Conservation (phyloP, 2,329 filamentous ascomycete species). For the Talaromyces sp. region DNA sequence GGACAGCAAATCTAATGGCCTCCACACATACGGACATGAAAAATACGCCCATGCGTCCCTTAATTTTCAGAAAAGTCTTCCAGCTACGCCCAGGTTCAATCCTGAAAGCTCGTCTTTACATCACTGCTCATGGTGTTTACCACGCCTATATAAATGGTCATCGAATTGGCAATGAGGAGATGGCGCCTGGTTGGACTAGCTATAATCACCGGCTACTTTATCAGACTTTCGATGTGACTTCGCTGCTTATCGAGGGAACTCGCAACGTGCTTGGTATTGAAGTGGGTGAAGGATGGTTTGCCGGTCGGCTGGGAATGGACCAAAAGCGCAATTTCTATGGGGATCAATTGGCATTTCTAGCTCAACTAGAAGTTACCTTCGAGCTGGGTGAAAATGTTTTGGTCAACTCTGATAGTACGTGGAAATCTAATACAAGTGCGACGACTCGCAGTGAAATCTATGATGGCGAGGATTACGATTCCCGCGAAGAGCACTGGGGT, state of each 20-base stretch:
- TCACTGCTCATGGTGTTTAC: conserved; percentile 48
- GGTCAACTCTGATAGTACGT: no score
- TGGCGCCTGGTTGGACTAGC: conserved; percentile 54
- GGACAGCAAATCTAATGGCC: no score
- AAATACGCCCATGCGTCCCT: no score
- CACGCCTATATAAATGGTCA: conserved; percentile 48
- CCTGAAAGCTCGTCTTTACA: conserved; percentile 30
- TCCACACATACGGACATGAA: no score
- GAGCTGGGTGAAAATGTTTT: no score
- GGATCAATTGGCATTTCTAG: no score
- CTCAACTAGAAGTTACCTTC: no score
- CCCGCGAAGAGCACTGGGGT: no score
- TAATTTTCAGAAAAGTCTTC: no score
- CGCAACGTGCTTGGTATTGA: conserved; percentile 44
- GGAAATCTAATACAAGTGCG: no score
- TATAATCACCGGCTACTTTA: conserved; percentile 53
- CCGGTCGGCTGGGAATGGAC: conserved; percentile 29
- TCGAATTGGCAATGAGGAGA: conserved; percentile 40
- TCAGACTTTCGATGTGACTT: conserved; percentile 52
- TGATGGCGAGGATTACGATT: conserved; percentile 44
- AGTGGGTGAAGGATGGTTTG: conserved; percentile 53
- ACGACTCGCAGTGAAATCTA: conserved; percentile 44
- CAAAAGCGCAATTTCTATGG: no score
- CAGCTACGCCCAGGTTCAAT: no score
- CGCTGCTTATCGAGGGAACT: conserved; percentile 32